Evolutionary conservation across 352 stramenopile species (phyloP), one percentile per base, ranked within the genome.

Genomic region (Pythium phragmiticola): DNA sequence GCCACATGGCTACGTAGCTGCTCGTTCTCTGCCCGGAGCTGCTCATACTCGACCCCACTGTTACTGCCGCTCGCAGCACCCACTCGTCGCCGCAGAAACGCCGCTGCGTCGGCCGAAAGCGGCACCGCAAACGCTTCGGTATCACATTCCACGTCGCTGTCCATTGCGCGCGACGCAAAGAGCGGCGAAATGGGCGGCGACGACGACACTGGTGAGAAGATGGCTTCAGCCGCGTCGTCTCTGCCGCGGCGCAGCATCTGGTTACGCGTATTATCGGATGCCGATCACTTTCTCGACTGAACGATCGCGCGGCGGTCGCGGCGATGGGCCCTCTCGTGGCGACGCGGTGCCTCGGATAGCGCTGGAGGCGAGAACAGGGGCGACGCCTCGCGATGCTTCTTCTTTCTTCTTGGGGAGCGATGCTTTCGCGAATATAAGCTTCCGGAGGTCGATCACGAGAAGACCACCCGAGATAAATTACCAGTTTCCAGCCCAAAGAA

Each of bases 1-100:
- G 76, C 76, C 19, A 92, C 73, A 33, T 89, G 61, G 43, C 50
- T 54, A 8, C 74, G 76, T 49, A 95, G 68, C 26, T 75, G 63
- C 30, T 81, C 73, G 60, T 88, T 90, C n/a, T 63, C 67, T 2
- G 57, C 58, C 9, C 56, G 63, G 5, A 92, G 69, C 53, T 48
- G 41, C 45, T 62, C 33, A n/a, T 45, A 12, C 1, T 57, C 55
- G 42, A 13, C 14, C 34, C 7, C 37, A 13, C 3, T 41, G 48
- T 19, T 37, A 19, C n/a, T 26, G 3, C 37, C 43, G 26, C 30
- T 16, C 37, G 34, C 42, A 16, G 49, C 41, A 12, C 48, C 43
- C 9, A 65, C 57, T 4, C 34, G 52, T 34, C 56, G 48, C 7
- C 42, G 41, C 41, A 69, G 62, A 43, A 69, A 69, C 49, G 55